phyloP scores from a whole-genome alignment of 2,329 filamentous ascomycete species.

The Xylariaceae sp. region DNA sequence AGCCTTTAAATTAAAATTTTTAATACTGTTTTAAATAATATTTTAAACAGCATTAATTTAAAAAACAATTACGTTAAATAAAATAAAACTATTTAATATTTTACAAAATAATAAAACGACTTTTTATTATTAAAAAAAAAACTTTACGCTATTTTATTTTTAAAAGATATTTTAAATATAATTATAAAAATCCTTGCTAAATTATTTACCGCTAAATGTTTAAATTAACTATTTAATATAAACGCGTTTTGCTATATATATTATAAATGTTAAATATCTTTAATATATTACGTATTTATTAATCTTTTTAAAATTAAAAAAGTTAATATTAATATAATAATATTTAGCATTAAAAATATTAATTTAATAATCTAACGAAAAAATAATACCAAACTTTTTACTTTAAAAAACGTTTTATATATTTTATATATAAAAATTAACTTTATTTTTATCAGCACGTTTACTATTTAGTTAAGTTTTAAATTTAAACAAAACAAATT shows the following conservation, averaged over 20 bases:
- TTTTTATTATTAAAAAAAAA: background rate
- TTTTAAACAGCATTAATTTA: background rate
- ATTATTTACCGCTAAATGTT: too few species aligned
- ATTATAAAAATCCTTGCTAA: too few species aligned
- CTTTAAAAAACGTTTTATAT: too few species aligned
- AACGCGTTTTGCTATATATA: too few species aligned
- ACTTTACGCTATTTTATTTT: too few species aligned
- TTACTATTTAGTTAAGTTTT: background rate
- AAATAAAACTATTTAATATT: background rate
- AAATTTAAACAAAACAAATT: background rate
- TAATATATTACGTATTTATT: too few species aligned
- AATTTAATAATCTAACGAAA: slow-evolving; percentile 1
- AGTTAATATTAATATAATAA: background rate
- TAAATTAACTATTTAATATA: too few species aligned
- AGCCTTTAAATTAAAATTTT: too few species aligned
- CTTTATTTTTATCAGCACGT: background rate
- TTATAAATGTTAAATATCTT: too few species aligned
- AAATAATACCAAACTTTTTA: background rate
- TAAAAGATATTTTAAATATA: too few species aligned
- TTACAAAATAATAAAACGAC: background rate
- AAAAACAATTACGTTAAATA: background rate
- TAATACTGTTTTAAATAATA: too few species aligned
- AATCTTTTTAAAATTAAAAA: slow-evolving; percentile 7
- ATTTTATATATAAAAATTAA: background rate
- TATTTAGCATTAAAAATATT: background rate